Evolutionary conservation across 148 eudicot genomes (phyloP).

Genomic region (Camellia granthamiana): DNA sequence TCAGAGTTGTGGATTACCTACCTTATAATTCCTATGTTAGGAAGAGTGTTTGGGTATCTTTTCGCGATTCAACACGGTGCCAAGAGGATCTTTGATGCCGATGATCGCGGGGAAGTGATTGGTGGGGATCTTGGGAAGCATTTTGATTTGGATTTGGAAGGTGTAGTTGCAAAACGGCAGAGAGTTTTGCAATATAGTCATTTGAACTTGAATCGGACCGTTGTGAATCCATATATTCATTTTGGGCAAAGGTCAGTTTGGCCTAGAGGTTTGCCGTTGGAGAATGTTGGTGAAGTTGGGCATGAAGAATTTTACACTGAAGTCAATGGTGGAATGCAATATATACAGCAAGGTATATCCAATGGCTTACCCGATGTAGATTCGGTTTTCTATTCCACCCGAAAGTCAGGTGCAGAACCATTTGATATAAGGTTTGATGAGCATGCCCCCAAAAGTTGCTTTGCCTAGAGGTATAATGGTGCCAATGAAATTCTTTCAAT

Average conservation of each 20-base stretch:
- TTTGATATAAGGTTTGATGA: constrained; percentile 38
- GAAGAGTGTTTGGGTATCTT: constrained; percentile 38
- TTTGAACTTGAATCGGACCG: constrained; percentile 26
- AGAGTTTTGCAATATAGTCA: constrained; percentile 25
- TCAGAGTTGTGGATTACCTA: constrained; percentile 28
- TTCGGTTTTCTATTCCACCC: constrained; percentile 34
- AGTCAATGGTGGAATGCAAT: constrained; percentile 30
- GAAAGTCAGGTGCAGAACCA: constrained; percentile 23
- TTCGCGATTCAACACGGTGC: constrained; percentile 42
- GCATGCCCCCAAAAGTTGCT: constrained; percentile 33
- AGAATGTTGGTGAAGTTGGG: constrained; percentile 34
- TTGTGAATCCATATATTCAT: constrained; percentile 38
- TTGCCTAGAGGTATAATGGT: constrained; percentile 39
- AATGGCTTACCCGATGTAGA: constrained; percentile 42
- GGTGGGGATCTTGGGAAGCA: constrained; percentile 29
- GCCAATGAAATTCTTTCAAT: constrained; percentile 37
- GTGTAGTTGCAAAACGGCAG: constrained; percentile 18
- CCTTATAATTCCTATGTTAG: constrained; percentile 39
- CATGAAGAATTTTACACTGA: constrained; percentile 32
- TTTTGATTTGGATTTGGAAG: constrained; percentile 34
- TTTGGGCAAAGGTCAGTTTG: constrained; percentile 42
- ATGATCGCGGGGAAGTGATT: constrained; percentile 31
- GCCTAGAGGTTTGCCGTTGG: constrained; percentile 41
- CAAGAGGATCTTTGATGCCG: constrained; percentile 33
- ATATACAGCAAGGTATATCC: constrained; percentile 35